A percentile compares a stretch with the other conserved stretches of the same genome.
Evolutionary conservation across 2,329 filamentous ascomycete species (phyloP).

Genomic region (Colletotrichum acutatum): DNA sequence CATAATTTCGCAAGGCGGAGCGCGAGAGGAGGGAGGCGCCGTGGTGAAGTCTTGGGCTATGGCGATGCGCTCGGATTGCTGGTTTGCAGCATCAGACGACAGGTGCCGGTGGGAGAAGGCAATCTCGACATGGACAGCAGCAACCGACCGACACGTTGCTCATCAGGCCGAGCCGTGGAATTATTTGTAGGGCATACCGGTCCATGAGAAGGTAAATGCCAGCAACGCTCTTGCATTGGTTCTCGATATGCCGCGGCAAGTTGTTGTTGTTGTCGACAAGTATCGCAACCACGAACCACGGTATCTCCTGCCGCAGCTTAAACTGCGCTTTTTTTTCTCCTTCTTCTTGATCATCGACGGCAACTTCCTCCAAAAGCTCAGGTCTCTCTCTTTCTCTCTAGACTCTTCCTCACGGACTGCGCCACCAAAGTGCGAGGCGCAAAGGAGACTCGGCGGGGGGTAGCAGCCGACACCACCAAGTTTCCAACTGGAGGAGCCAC

Average conservation of each 20-base stretch:
- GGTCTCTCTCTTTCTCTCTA: background rate
- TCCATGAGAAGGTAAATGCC: background rate
- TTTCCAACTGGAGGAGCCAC: background rate
- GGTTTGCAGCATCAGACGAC: background rate
- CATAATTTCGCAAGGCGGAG: background rate
- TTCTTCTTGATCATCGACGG: background rate
- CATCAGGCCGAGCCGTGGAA: background rate
- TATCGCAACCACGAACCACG: background rate
- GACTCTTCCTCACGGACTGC: background rate
- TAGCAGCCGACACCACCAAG: no score
- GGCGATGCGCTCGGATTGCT: background rate
- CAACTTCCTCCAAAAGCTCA: background rate
- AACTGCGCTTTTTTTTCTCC: background rate
- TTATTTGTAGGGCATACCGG: background rate
- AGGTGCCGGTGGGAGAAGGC: background rate
- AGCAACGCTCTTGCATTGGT: background rate
- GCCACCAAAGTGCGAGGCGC: background rate
- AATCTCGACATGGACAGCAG: background rate
- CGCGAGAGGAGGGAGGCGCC: background rate
- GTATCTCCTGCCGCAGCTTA: background rate
- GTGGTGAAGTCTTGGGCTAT: background rate
- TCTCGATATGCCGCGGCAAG: background rate
- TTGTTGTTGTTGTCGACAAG: background rate
- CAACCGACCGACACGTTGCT: background rate
- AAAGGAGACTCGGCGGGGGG: background rate